These are phyloP conservation scores for Boletus vinaceobasis DNA, from an alignment of 768 basidiomycete species.

Conservation along the genomic window DNA sequence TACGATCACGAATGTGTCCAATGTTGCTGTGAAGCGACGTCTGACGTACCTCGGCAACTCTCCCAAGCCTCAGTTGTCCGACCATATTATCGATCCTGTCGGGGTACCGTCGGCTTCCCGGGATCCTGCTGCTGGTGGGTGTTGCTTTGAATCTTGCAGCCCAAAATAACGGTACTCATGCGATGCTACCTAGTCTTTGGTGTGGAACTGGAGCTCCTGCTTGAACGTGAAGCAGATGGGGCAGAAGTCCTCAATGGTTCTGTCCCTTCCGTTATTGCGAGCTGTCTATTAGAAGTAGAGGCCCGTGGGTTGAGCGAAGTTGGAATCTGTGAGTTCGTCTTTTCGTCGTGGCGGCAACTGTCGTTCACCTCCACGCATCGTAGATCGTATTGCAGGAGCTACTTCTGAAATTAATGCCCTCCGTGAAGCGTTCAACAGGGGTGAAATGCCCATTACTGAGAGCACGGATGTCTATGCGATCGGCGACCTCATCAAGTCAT, in stretches of 20 bases:
- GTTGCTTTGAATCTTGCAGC: not conserved
- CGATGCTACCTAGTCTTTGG: conserved; percentile 54
- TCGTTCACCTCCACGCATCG: not conserved
- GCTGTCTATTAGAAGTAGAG: conserved; percentile 70
- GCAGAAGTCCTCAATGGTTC: conserved; percentile 50
- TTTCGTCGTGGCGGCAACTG: not conserved
- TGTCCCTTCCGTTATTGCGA: conserved; percentile 63
- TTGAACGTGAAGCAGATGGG: conserved; percentile 59
- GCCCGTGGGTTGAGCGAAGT: conserved; percentile 72
- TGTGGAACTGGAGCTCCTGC: conserved; percentile 66
- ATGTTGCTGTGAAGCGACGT: conserved; percentile 70
- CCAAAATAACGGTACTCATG: conserved; percentile 1
- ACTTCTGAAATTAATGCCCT: conserved; percentile 63
- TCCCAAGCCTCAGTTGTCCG: conserved; percentile 69
- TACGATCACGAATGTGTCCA: conserved; percentile 66
- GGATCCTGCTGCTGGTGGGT: conserved; percentile 75
- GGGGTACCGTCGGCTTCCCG: conserved; percentile 46
- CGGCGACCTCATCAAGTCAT: conserved; percentile 79
- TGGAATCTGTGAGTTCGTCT: conserved; percentile 66
- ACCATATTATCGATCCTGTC: conserved; percentile 66
- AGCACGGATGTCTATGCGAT: conserved; percentile 77
- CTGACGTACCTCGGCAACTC: conserved; percentile 77
- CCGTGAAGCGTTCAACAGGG: conserved; percentile 74
- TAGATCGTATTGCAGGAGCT: conserved; percentile 84
- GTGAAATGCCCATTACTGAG: conserved; percentile 56